A percentile compares a stretch with the other conserved stretches of the same genome.
phyloP scores from a whole-genome alignment of 1,284 basidiomycete species.

The Cryptococcus maquisensis region DNA sequence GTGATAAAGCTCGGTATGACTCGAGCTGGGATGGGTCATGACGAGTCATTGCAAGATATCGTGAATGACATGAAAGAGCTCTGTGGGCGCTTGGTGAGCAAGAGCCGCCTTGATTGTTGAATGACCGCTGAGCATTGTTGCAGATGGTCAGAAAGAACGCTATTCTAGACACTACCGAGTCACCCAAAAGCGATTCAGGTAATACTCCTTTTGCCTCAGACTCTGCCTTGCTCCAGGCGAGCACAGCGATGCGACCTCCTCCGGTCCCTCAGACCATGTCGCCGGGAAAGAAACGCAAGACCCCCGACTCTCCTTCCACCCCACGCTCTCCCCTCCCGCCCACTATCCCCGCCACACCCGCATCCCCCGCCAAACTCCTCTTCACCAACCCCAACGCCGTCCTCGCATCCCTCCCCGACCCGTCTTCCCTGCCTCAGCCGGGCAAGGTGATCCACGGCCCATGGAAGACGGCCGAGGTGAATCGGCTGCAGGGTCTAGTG shows the following conservation, averaged over 20 bases:
- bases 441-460: constrained; percentile 5
- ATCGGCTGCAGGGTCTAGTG: constrained; percentile 7
- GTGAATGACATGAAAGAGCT: constrained; percentile 10
- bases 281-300: not conserved
- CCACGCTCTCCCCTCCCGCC: not conserved
- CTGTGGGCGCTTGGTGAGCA: constrained; percentile 6
- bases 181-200: no score
- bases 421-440: not conserved
- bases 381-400: not conserved
- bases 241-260: no score
- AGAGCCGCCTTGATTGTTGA: not conserved
- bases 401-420: not conserved
- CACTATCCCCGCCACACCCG: not conserved
- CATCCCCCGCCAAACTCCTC: not conserved
- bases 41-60: not conserved
- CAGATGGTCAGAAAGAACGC: no score
- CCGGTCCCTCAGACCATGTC: no score
- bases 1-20: constrained; percentile 7
- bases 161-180: no score
- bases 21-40: constrained; percentile 2
- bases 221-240: no score
- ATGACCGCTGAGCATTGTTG: no score
- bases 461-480: constrained; percentile 10
- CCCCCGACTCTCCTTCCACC: not conserved
- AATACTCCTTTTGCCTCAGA: no score